These are phyloP conservation scores for Clavispora fructus DNA, from an alignment of 805 yeast species.

Conservation along the genomic window DNA sequence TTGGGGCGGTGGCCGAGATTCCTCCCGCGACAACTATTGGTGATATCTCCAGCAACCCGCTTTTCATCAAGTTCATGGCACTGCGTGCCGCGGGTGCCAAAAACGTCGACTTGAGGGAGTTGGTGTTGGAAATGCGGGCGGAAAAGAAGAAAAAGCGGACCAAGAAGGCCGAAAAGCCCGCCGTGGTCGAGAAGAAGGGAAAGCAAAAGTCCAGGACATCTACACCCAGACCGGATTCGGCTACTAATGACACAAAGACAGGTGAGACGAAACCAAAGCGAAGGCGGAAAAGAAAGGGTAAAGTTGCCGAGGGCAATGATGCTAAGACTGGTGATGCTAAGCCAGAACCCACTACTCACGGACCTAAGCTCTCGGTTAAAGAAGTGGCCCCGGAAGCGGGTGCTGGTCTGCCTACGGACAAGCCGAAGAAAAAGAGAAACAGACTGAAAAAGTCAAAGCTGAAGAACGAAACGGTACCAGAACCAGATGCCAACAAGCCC, in stretches of 20 bases:
- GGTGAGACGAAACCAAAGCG: not conserved
- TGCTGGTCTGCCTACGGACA: not conserved
- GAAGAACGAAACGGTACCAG: not conserved
- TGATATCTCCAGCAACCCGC: not conserved
- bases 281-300: not conserved
- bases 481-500: constrained; percentile 1
- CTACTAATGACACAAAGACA: not conserved
- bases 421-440: not conserved
- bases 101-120: not conserved
- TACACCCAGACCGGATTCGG: not conserved
- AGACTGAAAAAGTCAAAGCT: not conserved
- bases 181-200: not conserved
- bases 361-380: not conserved
- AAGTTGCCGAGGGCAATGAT: not conserved
- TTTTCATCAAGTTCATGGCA: not conserved
- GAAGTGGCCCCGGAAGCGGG: not conserved
- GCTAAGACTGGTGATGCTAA: not conserved
- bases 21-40: constrained; percentile 19
- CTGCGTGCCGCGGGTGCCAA: not conserved
- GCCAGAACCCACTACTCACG: not conserved
- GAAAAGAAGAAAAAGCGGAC: constrained; percentile 2
- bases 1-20: constrained; percentile 6
- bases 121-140: constrained; percentile 13
- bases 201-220: not conserved
- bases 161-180: constrained; percentile 1